phyloP scores from a whole-genome alignment of 768 basidiomycete species.

The Pleurotus giganteus region DNA sequence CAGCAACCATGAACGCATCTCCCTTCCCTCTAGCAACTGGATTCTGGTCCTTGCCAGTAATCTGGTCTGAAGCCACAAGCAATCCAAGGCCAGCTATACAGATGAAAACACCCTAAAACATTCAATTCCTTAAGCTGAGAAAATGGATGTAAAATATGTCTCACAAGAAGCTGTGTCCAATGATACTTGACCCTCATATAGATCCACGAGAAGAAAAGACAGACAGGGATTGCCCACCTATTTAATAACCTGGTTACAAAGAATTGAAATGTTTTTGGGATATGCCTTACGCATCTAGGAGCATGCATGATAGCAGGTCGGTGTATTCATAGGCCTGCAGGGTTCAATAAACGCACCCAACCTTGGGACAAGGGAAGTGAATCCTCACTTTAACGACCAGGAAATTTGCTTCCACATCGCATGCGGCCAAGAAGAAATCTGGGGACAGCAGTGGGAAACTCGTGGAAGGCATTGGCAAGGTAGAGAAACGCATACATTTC shows the following conservation, averaged over 20 bases:
- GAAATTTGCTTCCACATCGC: conserved; percentile 89
- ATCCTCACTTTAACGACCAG: conserved; percentile 66
- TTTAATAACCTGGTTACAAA: conserved; percentile 7
- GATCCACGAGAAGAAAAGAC: conserved; percentile 79
- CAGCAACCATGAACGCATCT: conserved; percentile 84
- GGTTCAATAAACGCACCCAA: background rate
- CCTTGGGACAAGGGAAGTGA: background rate
- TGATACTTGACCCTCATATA: conserved; percentile 81
- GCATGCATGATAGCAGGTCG: conserved; percentile 84
- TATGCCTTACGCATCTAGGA: conserved; percentile 75
- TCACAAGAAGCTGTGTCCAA: conserved; percentile 78
- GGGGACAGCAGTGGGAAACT: background rate
- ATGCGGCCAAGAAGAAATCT: conserved; percentile 78
- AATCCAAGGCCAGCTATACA: conserved; percentile 76
- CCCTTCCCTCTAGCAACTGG: conserved; percentile 70
- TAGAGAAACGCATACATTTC: conserved; percentile 60
- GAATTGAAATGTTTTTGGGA: background rate
- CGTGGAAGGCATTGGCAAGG: background rate
- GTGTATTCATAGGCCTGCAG: conserved; percentile 80
- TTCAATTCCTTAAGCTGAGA: background rate
- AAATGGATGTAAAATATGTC: conserved; percentile 19
- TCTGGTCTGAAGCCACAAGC: conserved; percentile 74
- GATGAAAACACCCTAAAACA: conserved; percentile 61
- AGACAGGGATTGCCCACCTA: conserved; percentile 88
- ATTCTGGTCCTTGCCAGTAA: conserved; percentile 74